Evolutionary conservation across 345 rosid genomes (phyloP).

Genomic region (Dipteronia sinensis): DNA sequence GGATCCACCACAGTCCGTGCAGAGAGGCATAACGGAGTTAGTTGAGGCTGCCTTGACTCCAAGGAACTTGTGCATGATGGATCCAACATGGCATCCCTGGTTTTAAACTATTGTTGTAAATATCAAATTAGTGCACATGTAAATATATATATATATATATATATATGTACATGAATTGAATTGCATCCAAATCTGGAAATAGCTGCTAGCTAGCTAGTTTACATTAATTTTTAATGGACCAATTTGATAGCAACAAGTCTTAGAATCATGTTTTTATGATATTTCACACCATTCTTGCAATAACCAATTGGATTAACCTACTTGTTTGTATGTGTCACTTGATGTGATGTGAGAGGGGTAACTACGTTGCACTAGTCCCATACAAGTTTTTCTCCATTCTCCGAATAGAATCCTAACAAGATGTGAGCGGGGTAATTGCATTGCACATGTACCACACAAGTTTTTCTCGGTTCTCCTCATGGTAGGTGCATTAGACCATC

Average conservation of each 20-base stretch:
- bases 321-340: too few relatives aligned
- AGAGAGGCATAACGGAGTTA: conserved; percentile 81
- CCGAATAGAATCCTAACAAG: too few relatives aligned
- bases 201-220: background rate
- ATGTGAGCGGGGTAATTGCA: too few relatives aligned
- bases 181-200: background rate
- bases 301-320: too few relatives aligned
- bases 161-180: background rate
- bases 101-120: conserved; percentile 44
- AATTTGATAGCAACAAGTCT: background rate
- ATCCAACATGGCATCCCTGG: conserved; percentile 99
- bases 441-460: too few relatives aligned
- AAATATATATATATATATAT: background rate
- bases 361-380: too few relatives aligned
- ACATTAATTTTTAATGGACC: background rate
- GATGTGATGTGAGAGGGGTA: too few relatives aligned
- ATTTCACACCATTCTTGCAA: background rate
- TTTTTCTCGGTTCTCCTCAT: too few relatives aligned
- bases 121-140: background rate
- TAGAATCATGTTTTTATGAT: background rate
- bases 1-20: conserved; percentile 92
- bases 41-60: conserved; percentile 92
- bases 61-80: conserved; percentile 97
- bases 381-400: too few relatives aligned
- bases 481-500: too few relatives aligned